Percentiles rank a stretch among this genome's conserved stretches.
Evolutionary conservation across 202 grass and related monocot species (phyloP).

Genomic region (Zoysia matrella): DNA sequence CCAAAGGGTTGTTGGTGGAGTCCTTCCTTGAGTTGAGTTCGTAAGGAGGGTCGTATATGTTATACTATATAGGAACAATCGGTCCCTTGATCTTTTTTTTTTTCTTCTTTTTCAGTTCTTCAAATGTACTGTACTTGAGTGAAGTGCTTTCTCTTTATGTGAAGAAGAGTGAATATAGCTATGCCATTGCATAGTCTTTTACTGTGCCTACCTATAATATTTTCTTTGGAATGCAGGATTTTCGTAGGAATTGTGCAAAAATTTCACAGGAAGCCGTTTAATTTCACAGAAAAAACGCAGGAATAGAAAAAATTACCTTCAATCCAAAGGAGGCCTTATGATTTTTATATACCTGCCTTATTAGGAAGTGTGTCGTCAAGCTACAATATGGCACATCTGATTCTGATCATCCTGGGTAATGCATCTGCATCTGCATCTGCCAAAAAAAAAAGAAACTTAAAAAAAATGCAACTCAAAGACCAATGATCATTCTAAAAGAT

Average conservation of each 20-base stretch:
- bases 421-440: not conserved
- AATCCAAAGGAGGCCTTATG: too few relatives aligned
- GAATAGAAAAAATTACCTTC: too few relatives aligned
- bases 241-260: too few relatives aligned
- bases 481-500: not conserved
- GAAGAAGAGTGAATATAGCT: slow-evolving; percentile 41
- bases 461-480: not conserved
- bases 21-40: slow-evolving; percentile 61
- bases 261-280: too few relatives aligned
- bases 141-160: slow-evolving; percentile 16
- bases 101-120: slow-evolving; percentile 11
- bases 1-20: slow-evolving; percentile 47
- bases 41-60: slow-evolving; percentile 44
- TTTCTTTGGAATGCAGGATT: too few relatives aligned
- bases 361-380: not conserved
- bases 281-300: too few relatives aligned
- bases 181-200: slow-evolving; percentile 57
- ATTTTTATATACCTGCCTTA: slow-evolving; percentile 12
- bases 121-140: slow-evolving; percentile 33
- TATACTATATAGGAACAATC: slow-evolving; percentile 41
- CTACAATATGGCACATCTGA: slow-evolving; percentile 11
- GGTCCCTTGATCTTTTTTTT: slow-evolving; percentile 1
- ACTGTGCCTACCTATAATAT: slow-evolving; percentile 29
- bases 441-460: not conserved
- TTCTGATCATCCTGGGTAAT: not conserved